Evolutionary conservation across 2,329 filamentous ascomycete species (phyloP).

Genomic region (Aschersonia sp.): DNA sequence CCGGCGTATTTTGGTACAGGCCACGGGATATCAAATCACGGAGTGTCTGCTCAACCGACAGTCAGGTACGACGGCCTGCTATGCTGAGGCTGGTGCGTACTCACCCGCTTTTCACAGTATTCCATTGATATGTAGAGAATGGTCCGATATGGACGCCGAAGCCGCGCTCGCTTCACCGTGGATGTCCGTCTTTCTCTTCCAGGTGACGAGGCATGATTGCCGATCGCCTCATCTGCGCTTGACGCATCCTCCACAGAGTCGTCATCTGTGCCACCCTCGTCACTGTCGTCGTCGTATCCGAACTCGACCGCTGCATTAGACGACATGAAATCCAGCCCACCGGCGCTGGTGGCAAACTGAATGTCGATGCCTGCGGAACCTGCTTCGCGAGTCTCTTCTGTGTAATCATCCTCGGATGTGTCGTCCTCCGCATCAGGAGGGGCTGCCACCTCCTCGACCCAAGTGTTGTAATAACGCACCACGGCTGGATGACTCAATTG

Average conservation of each 20-base stretch:
- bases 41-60: conserved; percentile 42
- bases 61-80: not conserved
- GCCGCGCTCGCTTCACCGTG: conserved; percentile 17
- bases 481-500: conserved; percentile 76
- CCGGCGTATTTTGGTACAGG: conserved; percentile 57
- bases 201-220: conserved; percentile 13
- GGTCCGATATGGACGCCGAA: conserved; percentile 45
- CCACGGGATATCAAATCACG: conserved; percentile 72
- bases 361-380: conserved; percentile 28
- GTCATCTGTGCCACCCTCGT: conserved; percentile 29
- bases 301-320: conserved; percentile 72
- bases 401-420: conserved; percentile 34
- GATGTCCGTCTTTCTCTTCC: conserved; percentile 14
- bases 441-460: conserved; percentile 63
- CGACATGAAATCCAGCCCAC: conserved; percentile 86
- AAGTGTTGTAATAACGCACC: conserved; percentile 88
- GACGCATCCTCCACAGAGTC: conserved; percentile 30
- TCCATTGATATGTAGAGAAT: conserved; percentile 98
- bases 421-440: conserved; percentile 41
- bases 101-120: conserved; percentile 79
- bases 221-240: conserved; percentile 16
- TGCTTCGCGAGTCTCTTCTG: conserved; percentile 20
- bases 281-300: conserved; percentile 42
- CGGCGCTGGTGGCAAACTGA: conserved; percentile 56
- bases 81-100: conserved; percentile 10